Evolutionary conservation across 495 filamentous ascomycete species (phyloP).

Genomic region (Mytilinidion resinicola): DNA sequence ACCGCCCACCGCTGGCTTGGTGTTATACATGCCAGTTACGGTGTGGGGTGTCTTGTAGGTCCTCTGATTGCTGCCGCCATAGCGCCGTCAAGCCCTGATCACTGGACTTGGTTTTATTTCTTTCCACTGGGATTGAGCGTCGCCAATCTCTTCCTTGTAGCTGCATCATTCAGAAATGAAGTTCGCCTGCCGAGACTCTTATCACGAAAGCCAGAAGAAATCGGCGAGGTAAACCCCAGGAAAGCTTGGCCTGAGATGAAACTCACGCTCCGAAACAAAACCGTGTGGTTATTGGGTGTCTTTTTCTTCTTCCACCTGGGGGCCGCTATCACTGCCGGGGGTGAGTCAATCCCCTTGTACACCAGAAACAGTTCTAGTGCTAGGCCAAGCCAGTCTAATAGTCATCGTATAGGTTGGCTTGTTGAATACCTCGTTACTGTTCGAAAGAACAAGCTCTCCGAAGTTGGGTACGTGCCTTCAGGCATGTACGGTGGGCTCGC

Average conservation of each 20-base stretch:
- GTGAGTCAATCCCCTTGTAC: background rate
- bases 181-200: background rate
- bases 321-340: conserved; percentile 24
- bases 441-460: conserved; percentile 30
- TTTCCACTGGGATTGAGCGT: conserved; percentile 40
- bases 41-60: conserved; percentile 44
- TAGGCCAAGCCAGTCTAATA: no score
- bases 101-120: conserved; percentile 44
- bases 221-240: background rate
- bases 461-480: conserved; percentile 21
- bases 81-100: conserved; percentile 22
- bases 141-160: conserved; percentile 33
- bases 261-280: conserved; percentile 12
- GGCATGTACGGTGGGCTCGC: conserved; percentile 19
- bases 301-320: conserved; percentile 27
- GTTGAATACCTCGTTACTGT: conserved; percentile 25
- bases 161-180: conserved; percentile 13
- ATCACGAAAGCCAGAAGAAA: background rate
- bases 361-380: no score
- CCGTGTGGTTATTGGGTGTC: conserved; percentile 17
- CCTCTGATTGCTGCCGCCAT: conserved; percentile 48
- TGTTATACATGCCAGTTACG: conserved; percentile 52
- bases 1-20: conserved; percentile 51
- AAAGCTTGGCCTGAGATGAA: conserved; percentile 8
- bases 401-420: conserved; percentile 7